Evolutionary conservation across 176 grass and related monocot genomes (phyloP).

Genomic region (Ensete glaucum): DNA sequence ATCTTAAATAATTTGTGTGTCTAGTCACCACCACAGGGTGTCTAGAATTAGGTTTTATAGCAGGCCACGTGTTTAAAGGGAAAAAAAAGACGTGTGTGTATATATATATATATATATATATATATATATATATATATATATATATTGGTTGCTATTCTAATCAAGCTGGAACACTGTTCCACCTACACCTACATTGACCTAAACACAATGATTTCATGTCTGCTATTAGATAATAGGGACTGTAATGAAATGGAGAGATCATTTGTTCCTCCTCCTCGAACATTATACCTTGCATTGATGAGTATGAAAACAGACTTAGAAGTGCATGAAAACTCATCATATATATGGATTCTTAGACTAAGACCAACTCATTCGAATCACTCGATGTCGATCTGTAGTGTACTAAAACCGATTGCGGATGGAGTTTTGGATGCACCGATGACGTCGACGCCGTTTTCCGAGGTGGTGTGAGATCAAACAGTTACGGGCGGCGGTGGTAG

Average conservation of each 20-base stretch:
- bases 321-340: too few relatives aligned
- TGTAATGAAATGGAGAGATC: neutral
- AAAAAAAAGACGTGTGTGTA: constrained; percentile 15
- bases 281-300: neutral
- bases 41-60: neutral
- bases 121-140: neutral
- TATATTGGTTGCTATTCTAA: neutral
- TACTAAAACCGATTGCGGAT: too few relatives aligned
- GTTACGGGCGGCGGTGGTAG: too few relatives aligned
- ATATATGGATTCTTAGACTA: too few relatives aligned
- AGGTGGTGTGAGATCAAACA: too few relatives aligned
- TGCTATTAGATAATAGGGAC: too few relatives aligned
- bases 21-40: neutral
- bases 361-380: too few relatives aligned
- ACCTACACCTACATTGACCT: constrained; percentile 3
- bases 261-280: neutral
- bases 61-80: constrained; percentile 16
- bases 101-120: neutral
- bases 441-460: too few relatives aligned
- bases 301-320: neutral
- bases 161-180: neutral
- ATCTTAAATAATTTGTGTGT: too few relatives aligned
- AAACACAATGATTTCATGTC: neutral
- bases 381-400: too few relatives aligned
- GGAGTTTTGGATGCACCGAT: too few relatives aligned